Base-by-base conservation (phyloP, 805 yeast species). In the Jamesozyma hellenica region DNA sequence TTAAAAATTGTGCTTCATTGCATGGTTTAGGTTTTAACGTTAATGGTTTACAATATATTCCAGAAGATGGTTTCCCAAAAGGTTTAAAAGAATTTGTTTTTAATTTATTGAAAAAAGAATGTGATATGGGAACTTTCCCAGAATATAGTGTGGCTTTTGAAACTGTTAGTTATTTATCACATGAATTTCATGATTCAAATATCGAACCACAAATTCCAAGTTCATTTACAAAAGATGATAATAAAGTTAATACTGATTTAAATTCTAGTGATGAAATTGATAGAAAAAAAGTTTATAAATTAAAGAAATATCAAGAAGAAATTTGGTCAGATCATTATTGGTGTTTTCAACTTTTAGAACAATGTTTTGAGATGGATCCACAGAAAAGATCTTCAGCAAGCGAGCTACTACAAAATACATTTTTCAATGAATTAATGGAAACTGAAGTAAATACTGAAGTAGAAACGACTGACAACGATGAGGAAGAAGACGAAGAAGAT, bases 11-110 rank as follows among this genome's bases (percentile, higher is more conserved):
- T 51, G 94, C 96, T 5, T 72, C 74, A 42, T 58, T 85, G 30
- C 98, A 92, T 64, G 97, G 97, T 0, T 70, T 88, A 39, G 92
- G 87, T 0, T 73, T 90, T 38, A 96, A 87, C 42, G 68, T 82
- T 4, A 74, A 68, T 31, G 72, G 78, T 3, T 53, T 80, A 18
- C 67, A 65, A 23, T 68, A 53, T 10, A 59, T 71, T 36, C 52
- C 53, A 16, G 66, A 68, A 17, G 61, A 64, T 38, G 58, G 71
- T 11, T 56, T 62, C 37, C 58, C 59, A 16, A 57, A 52, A 17
- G 64, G 62, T 3, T 42, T 59, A 13, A 55, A 55, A 36, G 63
- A 53, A 11, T 57, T 54, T 35, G 56, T 57, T 3, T 49, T 46
- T 34, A 50, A 53, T 27, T 41, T 59, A 29, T 46, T 59, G 18